Evolutionary conservation across 768 basidiomycete species (phyloP), one percentile per base, ranked within the genome.

Genomic region (Gloeostereum incarnatum): DNA sequence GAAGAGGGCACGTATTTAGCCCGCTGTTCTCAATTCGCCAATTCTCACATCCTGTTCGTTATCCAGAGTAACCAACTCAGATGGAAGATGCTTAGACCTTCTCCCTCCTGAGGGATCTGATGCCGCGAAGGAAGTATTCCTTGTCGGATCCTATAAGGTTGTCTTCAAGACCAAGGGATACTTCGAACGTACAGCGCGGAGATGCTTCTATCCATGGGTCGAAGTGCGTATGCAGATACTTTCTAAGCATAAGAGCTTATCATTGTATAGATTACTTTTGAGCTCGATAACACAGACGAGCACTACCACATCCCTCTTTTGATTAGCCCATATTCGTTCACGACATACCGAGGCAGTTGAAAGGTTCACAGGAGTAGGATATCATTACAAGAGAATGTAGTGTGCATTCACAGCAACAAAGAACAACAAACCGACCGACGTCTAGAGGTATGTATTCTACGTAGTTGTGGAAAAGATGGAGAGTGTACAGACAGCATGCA

Each of bases 301-400:
- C 90, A 94, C 50, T 82, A 92, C 54, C 92, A 96, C 48, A 79
- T 96, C 37, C 92, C 92, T 0, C 65, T 96, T n/a, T 59, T 96
- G 10, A 81, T 94, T 51, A 93, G 87, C 55, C 90, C 91, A 4
- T 90, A 81, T 58, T 85, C 84, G 3, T 96, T 78, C 56, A 92
- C 91, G 10, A 93, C 92, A 5, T 96, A 94, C 54, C 68, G 89
- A 45, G 92, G 92, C n/a, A 93, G 87, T 58, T 89, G 49, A 57
- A 20, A 18, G 9, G n/a, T n/a, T n/a, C n/a, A n/a, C n/a, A n/a
- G n/a, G n/a, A n/a, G n/a, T n/a, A n/a, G n/a, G n/a, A n/a, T n/a
- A n/a, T n/a, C n/a, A n/a, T n/a, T n/a, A n/a, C n/a, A n/a, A n/a
- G n/a, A n/a, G n/a, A n/a, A n/a, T n/a, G n/a, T n/a, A n/a, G n/a